Percentiles rank a stretch among this genome's conserved stretches.
These are phyloP conservation scores for Clavaria fumosa DNA, from an alignment of 768 basidiomycete species.

Conservation along the genomic window DNA sequence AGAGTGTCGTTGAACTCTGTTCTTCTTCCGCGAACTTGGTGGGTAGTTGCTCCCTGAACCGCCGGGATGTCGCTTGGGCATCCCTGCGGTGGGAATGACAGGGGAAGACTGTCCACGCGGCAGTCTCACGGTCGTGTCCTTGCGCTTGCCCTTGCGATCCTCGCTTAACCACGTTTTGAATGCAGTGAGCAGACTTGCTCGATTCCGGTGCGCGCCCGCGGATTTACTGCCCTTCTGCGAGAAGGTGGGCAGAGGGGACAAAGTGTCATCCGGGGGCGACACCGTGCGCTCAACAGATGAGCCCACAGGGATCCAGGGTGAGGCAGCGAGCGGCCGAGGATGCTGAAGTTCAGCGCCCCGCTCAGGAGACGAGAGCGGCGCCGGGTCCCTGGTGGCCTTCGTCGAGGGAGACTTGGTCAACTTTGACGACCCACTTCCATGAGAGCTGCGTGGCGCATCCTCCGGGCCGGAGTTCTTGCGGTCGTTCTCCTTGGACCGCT, in stretches of 20 bases:
- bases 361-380: conserved; percentile 34
- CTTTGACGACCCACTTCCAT: conserved; percentile 47
- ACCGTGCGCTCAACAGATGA: conserved; percentile 31
- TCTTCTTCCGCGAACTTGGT: conserved; percentile 21
- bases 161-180: conserved; percentile 91
- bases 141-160: conserved; percentile 76
- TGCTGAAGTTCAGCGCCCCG: conserved; percentile 20
- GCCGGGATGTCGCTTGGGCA: conserved; percentile 38
- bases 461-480: conserved; percentile 28
- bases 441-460: conserved; percentile 50
- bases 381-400: conserved; percentile 28
- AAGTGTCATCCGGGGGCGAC: conserved; percentile 34
- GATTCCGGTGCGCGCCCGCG: conserved; percentile 33
- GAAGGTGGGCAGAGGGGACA: conserved; percentile 30
- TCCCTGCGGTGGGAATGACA: conserved; percentile 16
- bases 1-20: conserved; percentile 53
- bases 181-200: conserved; percentile 68
- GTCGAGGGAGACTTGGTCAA: conserved; percentile 57
- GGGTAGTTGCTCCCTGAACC: conserved; percentile 20
- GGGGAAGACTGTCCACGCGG: conserved; percentile 10
- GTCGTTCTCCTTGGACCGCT: conserved; percentile 29
- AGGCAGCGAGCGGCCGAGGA: conserved; percentile 30
- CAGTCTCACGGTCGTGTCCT: conserved; percentile 25
- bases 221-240: conserved; percentile 14
- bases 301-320: conserved; percentile 71